Evolutionary conservation across 805 yeast genomes (phyloP), one percentile per base, ranked within the genome.

Genomic region (Cyberlindnera mississippiensis): DNA sequence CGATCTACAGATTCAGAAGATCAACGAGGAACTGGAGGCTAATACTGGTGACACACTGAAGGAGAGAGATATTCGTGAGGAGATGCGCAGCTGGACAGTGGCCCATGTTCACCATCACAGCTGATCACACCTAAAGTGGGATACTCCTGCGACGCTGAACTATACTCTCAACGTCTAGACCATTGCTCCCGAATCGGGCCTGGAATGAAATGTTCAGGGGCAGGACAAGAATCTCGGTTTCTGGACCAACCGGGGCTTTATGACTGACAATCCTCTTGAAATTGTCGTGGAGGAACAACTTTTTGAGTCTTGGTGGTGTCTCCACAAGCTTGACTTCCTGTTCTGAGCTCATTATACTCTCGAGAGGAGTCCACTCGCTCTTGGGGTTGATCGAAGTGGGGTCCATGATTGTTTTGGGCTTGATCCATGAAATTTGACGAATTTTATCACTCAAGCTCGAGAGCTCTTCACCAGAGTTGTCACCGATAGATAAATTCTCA

Each of bases 81-180:
- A 68, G 37, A 50, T 70, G 50, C 59, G 57, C 32, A 71, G 76
- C 51, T 72, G 78, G 78, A 48, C 56, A 18, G 50, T 65, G 12
- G 26, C 36, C 4, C 52, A 47, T 35, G 15, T 26, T 8, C 20
- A 20, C 26, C 37, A 32, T 34, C 40, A 26, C 31, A 8, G 12
- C 8, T n/a, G n/a, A n/a, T 10, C 24, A 29, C 19, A n/a, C 28
- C 29, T 33, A 26, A 39, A 16, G 4, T 33, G 38, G 10, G n/a
- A n/a, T n/a, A n/a, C n/a, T n/a, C n/a, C n/a, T n/a, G n/a, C n/a
- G n/a, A n/a, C n/a, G n/a, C n/a, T n/a, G n/a, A n/a, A n/a, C n/a
- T n/a, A n/a, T n/a, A n/a, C n/a, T n/a, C n/a, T n/a, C n/a, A n/a
- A n/a, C n/a, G n/a, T n/a, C n/a, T n/a, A n/a, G n/a, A n/a, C n/a